Percentiles rank a stretch among this genome's conserved stretches.
phyloP scores from a whole-genome alignment of 177 flowering plant species.

The Vitis hybrid region DNA sequence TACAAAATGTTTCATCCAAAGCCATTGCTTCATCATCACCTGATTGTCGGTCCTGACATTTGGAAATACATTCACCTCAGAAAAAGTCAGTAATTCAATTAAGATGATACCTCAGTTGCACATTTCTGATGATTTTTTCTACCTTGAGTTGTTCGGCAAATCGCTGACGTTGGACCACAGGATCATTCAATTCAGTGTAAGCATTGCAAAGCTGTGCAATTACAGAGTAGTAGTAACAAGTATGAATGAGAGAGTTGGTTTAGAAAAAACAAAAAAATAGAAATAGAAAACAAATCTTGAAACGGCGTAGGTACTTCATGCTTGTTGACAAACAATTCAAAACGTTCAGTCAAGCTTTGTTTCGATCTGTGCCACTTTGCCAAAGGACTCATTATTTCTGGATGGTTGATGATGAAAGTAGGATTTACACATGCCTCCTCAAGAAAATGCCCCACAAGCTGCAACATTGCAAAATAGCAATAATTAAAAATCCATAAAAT shows the following conservation, averaged over 20 bases:
- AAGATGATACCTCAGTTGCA: background rate
- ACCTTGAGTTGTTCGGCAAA: conserved; percentile 98
- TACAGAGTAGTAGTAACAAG: background rate
- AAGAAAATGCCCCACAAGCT: conserved; percentile 98
- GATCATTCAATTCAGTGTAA: conserved; percentile 97
- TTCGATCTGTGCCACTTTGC: conserved; percentile 96
- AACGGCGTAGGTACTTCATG: conserved; percentile 58
- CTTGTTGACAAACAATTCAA: conserved; percentile 91
- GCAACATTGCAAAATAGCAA: conserved; percentile 17
- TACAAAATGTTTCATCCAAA: conserved; percentile 89
- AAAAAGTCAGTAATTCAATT: background rate
- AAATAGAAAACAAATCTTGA: background rate
- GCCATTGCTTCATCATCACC: conserved; percentile 99
- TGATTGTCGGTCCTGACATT: conserved; percentile 79
- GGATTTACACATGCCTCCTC: conserved; percentile 95
- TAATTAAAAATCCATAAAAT: background rate
- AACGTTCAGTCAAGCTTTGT: conserved; percentile 90
- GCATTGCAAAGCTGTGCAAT: conserved; percentile 87
- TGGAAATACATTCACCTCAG: conserved; percentile 4
- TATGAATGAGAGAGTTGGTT: background rate
- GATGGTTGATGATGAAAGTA: conserved; percentile 90
- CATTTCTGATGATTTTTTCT: conserved; percentile 2
- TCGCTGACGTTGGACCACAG: conserved; percentile 90
- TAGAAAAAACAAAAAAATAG: no score
- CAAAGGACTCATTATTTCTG: conserved; percentile 98